Percentiles rank a stretch among this genome's conserved stretches.
Conservation (phyloP, 1,139 yeast species). For the Suzukiozyma palmioleophila region DNA sequence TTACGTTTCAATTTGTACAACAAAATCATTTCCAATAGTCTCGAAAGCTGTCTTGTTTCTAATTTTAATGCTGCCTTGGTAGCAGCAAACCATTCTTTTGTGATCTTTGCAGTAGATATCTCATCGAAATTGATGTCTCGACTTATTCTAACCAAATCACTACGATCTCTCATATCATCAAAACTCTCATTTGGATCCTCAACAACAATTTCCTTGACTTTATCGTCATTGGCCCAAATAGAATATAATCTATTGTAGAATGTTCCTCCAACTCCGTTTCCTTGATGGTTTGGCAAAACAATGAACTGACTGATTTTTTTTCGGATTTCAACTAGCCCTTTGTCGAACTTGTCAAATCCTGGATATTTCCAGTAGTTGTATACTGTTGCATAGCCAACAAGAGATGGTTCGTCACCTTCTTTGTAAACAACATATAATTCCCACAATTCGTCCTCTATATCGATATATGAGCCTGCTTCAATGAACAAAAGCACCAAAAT, state of each 20-base stretch:
- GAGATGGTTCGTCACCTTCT: constrained; percentile 30
- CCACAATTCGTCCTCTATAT: constrained; percentile 73
- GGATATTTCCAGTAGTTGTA: constrained; percentile 81
- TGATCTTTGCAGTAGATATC: constrained; percentile 19
- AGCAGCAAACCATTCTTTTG: constrained; percentile 41
- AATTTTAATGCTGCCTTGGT: constrained; percentile 48
- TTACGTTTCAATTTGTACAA: constrained; percentile 39
- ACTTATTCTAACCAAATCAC: constrained; percentile 60
- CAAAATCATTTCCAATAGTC: constrained; percentile 74
- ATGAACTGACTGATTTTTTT: constrained; percentile 86
- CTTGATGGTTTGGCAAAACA: constrained; percentile 76
- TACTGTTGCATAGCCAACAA: constrained; percentile 79
- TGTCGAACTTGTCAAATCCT: constrained; percentile 55
- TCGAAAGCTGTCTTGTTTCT: constrained; percentile 71
- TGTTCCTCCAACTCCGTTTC: constrained; percentile 62
- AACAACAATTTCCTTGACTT: constrained; percentile 73
- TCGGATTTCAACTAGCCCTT: constrained; percentile 40
- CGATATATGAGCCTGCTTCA: constrained; percentile 92
- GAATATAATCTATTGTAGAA: constrained; percentile 56
- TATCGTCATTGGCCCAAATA: constrained; percentile 49
- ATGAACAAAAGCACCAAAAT: constrained; percentile 78
- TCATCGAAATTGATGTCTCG: constrained; percentile 17
- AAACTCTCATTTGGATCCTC: constrained; percentile 95
- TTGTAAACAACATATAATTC: constrained; percentile 50
- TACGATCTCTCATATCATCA: constrained; percentile 84